Evolutionary conservation across 2,329 filamentous ascomycete genomes (phyloP).

Genomic region (Leptographium wingfieldii): DNA sequence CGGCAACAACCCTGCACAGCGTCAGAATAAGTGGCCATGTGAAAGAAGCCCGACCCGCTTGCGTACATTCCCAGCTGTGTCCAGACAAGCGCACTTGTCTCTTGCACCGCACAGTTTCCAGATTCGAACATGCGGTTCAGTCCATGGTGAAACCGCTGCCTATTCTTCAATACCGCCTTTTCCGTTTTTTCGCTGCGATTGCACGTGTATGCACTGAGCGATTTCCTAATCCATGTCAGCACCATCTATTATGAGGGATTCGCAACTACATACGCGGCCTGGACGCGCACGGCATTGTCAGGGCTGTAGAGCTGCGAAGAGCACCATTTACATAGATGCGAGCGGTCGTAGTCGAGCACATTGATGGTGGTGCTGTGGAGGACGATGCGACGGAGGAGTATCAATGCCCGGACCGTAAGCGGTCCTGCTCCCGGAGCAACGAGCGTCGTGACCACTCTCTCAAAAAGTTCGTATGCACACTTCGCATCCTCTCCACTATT

Average conservation of each 20-base stretch:
- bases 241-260: neutral
- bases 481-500: neutral
- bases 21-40: neutral
- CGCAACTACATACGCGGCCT: slow-evolving; percentile 7
- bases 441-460: neutral
- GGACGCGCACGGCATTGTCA: slow-evolving; percentile 9
- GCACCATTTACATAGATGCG: slow-evolving; percentile 9
- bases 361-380: slow-evolving; percentile 3
- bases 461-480: neutral
- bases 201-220: slow-evolving; percentile 5
- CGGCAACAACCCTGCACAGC: slow-evolving; percentile 5
- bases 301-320: slow-evolving; percentile 5
- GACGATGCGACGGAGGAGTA: slow-evolving; percentile 6
- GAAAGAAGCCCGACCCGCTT: neutral
- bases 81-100: slow-evolving; percentile 9
- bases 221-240: slow-evolving; percentile 6
- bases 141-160: slow-evolving; percentile 6
- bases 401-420: slow-evolving; percentile 6
- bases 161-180: slow-evolving; percentile 2
- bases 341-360: slow-evolving; percentile 9
- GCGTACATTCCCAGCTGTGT: slow-evolving; percentile 10
- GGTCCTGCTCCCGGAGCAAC: slow-evolving; percentile 2
- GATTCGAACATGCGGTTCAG: slow-evolving; percentile 6
- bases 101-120: slow-evolving; percentile 6
- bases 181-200: neutral